Base-by-base conservation (phyloP, 75 land plant genomes). In the Selaginella tamariscina region DNA sequence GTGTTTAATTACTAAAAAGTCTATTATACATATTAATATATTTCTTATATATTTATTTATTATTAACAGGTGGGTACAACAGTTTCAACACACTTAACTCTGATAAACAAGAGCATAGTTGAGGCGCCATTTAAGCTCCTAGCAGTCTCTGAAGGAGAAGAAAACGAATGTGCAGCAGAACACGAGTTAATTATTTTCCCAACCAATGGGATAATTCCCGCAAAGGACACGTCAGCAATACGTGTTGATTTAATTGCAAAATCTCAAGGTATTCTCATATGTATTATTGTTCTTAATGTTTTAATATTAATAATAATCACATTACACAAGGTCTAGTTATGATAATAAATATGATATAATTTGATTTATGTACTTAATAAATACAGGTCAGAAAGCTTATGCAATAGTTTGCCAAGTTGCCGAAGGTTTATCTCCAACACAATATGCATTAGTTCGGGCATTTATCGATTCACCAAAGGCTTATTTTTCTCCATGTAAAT, bases 351-450 rank as follows among this genome's bases (percentile, higher is more conserved):
- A n/a, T n/a, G n/a, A n/a, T n/a, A n/a, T n/a, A n/a, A n/a, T n/a
- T n/a, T n/a, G n/a, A n/a, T n/a, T n/a, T n/a, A n/a, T n/a, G n/a
- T n/a, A n/a, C n/a, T n/a, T n/a, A n/a, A n/a, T n/a, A n/a, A n/a
- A n/a, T n/a, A n/a, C n/a, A n/a, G 62, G 62, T 5, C 62, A 59
- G n/a, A 59, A 59, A 21, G 62, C 9, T 59, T 27, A 23, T 59
- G 62, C 62, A 59, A 59, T 59, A 8, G 24, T 59, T 59, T 59
- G 62, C 21, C 62, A 59, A 59, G 62, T 59, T 59, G 23, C 21
- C 8, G 26, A 59, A 2, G 62, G 62, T 21, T n/a, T 59, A 5
- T 59, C 62, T 23, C 62, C 62, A 5, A 23, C 62, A n/a, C 21
- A 59, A 59, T 59, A 59, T 59, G 62, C 62, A 2, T 23, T 59